Evolutionary conservation across 257 asterid species (phyloP), one percentile per base, ranked within the genome.

Genomic region (Galeopsis tetrahit): DNA sequence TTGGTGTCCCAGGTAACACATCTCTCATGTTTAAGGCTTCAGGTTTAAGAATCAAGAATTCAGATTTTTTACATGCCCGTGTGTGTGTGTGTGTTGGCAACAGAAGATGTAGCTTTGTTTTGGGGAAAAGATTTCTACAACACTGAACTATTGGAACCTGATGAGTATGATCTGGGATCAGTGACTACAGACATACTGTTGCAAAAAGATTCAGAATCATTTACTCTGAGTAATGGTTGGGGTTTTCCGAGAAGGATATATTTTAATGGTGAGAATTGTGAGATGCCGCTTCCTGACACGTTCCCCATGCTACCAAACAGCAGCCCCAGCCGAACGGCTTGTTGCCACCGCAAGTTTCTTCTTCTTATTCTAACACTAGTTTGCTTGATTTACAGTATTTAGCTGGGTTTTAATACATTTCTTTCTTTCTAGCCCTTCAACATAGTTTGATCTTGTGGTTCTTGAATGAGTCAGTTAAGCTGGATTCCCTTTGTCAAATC

Each of bases 161-260:
- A 80, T 46, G 74, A 83, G 58, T 33, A 44, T 14, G 73, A 77
- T 59, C 35, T 83, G 6, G 92, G 93, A 64, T 86, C 90, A 46
- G 95, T 80, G 68, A 82, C 84, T 0, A 84, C 93, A 57, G 96
- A 86, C 70, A 75, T 90, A 67, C 86, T 90, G 31, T 3, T 90
- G 74, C 77, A 42, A 10, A 88, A 88, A 78, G 86, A 90, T 77
- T 52, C 71, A 59, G 53, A 49, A 28, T 73, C 88, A 38, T 90
- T 90, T 56, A 90, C 89, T 2, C 77, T 88, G 3, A 75, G 88
- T 4, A 85, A 85, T 72, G 96, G 93, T 7, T 90, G 96, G 95
- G 91, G 82, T 3, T 82, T 88, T 73, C 96, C 96, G 4, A 86
- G 93, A 73, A 81, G 79, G 61, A 72, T 90, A 75, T 90, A 84